phyloP scores from a whole-genome alignment of 768 basidiomycete genomes.

The Russula sp. region DNA sequence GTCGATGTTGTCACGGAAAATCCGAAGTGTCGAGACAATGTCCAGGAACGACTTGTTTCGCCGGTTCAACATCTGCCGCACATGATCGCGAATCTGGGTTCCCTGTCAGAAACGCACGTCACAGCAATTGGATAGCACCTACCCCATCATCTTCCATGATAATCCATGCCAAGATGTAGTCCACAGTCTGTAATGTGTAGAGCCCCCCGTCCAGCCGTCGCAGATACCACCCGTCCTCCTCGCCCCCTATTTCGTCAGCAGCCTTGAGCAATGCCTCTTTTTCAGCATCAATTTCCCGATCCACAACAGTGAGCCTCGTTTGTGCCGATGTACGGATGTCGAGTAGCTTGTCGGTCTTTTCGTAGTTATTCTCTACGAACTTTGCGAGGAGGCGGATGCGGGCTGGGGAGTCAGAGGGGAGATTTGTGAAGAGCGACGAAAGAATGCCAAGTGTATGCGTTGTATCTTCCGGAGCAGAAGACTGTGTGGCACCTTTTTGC shows the following conservation, averaged over 20 bases:
- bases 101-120: slow-evolving; percentile 6
- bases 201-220: slow-evolving; percentile 82
- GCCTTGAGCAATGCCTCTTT: slow-evolving; percentile 60
- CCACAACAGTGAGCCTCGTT: slow-evolving; percentile 54
- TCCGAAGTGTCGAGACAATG: slow-evolving; percentile 65
- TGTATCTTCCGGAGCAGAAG: slow-evolving; percentile 72
- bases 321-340: slow-evolving; percentile 78
- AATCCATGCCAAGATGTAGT: slow-evolving; percentile 94
- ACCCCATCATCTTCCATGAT: slow-evolving; percentile 99
- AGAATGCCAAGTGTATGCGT: slow-evolving; percentile 86
- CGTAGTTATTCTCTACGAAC: slow-evolving; percentile 90
- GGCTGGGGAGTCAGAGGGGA: slow-evolving; percentile 77
- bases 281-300: slow-evolving; percentile 67
- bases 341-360: slow-evolving; percentile 90
- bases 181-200: slow-evolving; percentile 85
- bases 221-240: slow-evolving; percentile 81
- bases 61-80: slow-evolving; percentile 69
- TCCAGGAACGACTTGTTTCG: slow-evolving; percentile 68
- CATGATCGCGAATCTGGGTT: slow-evolving; percentile 74
- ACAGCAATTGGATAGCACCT: slow-evolving; percentile 35
- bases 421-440: slow-evolving; percentile 82
- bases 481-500: slow-evolving; percentile 48
- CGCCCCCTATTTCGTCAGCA: slow-evolving; percentile 54
- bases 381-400: slow-evolving; percentile 85
- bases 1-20: slow-evolving; percentile 72